Evolutionary conservation across 352 stramenopile genomes (phyloP).

Genomic region (Elongisporangium anandrum): DNA sequence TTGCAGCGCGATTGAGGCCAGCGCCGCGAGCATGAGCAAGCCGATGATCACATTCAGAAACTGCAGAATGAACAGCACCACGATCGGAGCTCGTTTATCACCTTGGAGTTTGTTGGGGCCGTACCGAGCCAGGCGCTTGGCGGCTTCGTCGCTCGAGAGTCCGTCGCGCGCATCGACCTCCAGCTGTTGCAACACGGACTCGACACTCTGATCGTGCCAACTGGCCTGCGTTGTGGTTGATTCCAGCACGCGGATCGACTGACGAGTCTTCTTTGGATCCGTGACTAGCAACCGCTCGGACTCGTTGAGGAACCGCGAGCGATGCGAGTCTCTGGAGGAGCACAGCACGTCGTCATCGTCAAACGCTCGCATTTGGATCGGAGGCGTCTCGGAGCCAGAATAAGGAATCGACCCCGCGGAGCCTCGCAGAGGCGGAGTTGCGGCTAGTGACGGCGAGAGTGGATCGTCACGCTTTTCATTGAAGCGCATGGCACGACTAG

Average conservation of each 20-base stretch:
- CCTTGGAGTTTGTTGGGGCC: slow-evolving; percentile 22
- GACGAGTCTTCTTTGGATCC: slow-evolving; percentile 27
- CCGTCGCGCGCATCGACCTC: slow-evolving; percentile 15
- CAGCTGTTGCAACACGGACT: slow-evolving; percentile 23
- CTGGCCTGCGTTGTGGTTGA: slow-evolving; percentile 14
- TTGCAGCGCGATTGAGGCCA: slow-evolving; percentile 31
- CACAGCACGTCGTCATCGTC: background rate
- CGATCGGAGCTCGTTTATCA: slow-evolving; percentile 14
- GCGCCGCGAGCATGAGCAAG: slow-evolving; percentile 26
- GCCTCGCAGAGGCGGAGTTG: slow-evolving; percentile 4
- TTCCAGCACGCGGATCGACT: slow-evolving; percentile 33
- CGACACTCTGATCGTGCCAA: slow-evolving; percentile 26
- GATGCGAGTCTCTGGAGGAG: slow-evolving; percentile 9
- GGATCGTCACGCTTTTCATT: background rate
- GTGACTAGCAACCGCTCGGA: slow-evolving; percentile 25
- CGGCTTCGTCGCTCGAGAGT: slow-evolving; percentile 10
- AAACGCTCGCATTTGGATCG: slow-evolving; percentile 9
- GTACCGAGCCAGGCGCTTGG: slow-evolving; percentile 12
- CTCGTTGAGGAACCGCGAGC: slow-evolving; percentile 27
- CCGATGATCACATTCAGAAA: slow-evolving; percentile 38
- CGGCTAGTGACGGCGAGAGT: slow-evolving; percentile 4
- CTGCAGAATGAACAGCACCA: slow-evolving; percentile 32
- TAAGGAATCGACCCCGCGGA: slow-evolving; percentile 12
- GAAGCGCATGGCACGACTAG: slow-evolving; percentile 3
- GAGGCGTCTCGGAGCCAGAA: slow-evolving; percentile 13